Base-by-base conservation (phyloP, 2,329 filamentous ascomycete genomes). In the Phialemonium atrogriseum region DNA sequence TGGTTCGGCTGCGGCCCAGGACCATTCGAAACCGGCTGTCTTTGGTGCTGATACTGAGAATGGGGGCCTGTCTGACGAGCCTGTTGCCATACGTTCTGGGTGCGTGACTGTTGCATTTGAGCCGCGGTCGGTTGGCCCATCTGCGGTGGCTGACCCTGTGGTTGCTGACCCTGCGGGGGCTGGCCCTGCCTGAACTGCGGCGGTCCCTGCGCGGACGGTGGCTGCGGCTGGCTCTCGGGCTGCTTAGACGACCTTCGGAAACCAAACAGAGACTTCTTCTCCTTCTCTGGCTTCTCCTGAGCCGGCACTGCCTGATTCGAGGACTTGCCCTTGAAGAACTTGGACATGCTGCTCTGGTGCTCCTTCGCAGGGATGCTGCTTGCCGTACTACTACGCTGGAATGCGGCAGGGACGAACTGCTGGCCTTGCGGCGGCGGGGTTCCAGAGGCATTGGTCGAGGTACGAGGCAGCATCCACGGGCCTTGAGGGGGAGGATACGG, bases 291-390 rank as follows among this genome's bases (percentile, higher is more conserved):
- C 32, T 45, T 47, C 4, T 43, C 41, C 5, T 34, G 34, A n/a
- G 29, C 29, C 4, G 34, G 26, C 4, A 39, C 26, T 10, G 29
- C 17, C 16, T 42, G 33, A 14, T 22, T 23, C 11, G 33, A 19
- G 14, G 27, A 45, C 18, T 31, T 37, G 19, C 44, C 44, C 26
- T 43, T 47, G 27, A 49, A 40, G 25, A 50, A 20, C 33, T 47
- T 48, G 10, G 46, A 47, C 16, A 50, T 39, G 2, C 44, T 47
- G 34, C 47, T 48, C 25, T 50, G 46, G 19, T 47, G 40, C 27
- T 47, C 42, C 29, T 38, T 43, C 10, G 34, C 24, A 10, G 33
- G 34, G 9, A 32, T 26, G n/a, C 36, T 30, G 25, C 32, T 31
- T 5, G 33, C 27, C 15, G 30, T 27, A 10, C 34, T 37, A 19